Conservation (phyloP, 768 basidiomycete species). For the Psilocybe sp. region DNA sequence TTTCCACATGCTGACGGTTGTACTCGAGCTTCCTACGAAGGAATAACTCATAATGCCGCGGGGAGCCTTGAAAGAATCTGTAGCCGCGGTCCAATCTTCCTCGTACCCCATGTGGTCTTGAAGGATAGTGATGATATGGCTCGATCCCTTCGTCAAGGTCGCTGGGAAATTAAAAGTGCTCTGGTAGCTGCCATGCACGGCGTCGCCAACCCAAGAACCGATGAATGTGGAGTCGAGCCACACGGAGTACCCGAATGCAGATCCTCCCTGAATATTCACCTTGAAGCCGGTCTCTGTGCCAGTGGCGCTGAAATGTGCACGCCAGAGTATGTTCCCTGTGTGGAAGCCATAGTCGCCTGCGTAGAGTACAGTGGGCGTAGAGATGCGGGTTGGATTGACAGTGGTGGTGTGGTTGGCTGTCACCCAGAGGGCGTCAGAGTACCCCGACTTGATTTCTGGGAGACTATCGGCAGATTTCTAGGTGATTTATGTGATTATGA, state of each 20-base stretch:
- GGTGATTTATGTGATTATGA: neutral
- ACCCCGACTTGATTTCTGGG: constrained; percentile 37
- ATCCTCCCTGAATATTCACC: constrained; percentile 39
- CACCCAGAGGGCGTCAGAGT: constrained; percentile 42
- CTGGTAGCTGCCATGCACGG: constrained; percentile 27
- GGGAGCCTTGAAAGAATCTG: constrained; percentile 46
- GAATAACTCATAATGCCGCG: constrained; percentile 47
- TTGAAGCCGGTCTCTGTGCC: constrained; percentile 43
- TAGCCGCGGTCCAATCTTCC: constrained; percentile 38
- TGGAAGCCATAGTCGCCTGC: constrained; percentile 51
- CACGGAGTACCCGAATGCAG: constrained; percentile 46
- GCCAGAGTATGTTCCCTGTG: constrained; percentile 51
- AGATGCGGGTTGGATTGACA: constrained; percentile 34
- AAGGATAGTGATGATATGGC: constrained; percentile 46
- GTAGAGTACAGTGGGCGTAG: constrained; percentile 42
- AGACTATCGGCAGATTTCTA: constrained; percentile 42
- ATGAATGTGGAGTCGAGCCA: constrained; percentile 48
- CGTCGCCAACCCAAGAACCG: constrained; percentile 45
- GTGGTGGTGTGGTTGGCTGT: constrained; percentile 38
- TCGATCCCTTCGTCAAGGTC: constrained; percentile 24
- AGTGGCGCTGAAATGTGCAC: constrained; percentile 46
- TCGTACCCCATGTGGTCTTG: constrained; percentile 57
- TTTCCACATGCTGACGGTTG: constrained; percentile 44
- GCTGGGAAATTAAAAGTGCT: constrained; percentile 33
- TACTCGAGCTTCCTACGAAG: constrained; percentile 37